Conservation (phyloP, 495 filamentous ascomycete species). For the Tetracladium marchalianum region DNA sequence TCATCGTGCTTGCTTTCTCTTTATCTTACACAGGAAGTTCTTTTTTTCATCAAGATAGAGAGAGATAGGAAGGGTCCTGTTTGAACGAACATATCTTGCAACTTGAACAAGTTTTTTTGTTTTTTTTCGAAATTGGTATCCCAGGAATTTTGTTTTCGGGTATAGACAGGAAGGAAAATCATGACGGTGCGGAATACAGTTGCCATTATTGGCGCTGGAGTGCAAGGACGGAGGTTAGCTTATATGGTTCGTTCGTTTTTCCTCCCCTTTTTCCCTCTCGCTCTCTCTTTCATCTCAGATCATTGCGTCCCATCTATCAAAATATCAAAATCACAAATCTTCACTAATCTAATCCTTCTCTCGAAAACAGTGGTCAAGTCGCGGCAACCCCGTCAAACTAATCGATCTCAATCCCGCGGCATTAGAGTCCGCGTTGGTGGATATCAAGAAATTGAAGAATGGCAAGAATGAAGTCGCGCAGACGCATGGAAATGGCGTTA, state of each 20-base stretch:
- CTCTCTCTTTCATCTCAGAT: background rate
- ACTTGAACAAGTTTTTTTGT: too few relatives aligned
- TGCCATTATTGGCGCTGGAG: slow-evolving; percentile 28
- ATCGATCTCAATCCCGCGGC: slow-evolving; percentile 22
- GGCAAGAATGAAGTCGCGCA: slow-evolving; percentile 5
- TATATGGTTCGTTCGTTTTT: slow-evolving; percentile 25
- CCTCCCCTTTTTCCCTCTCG: background rate
- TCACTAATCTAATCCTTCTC: too few relatives aligned
- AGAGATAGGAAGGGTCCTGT: too few relatives aligned
- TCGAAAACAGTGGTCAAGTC: slow-evolving; percentile 28
- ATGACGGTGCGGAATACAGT: slow-evolving; percentile 1
- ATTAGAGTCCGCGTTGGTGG: slow-evolving; percentile 16
- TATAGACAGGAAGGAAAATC: background rate
- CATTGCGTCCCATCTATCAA: too few relatives aligned
- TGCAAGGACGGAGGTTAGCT: slow-evolving; percentile 28
- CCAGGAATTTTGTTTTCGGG: too few relatives aligned
- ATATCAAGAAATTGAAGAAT: slow-evolving; percentile 22
- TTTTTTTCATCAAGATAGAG: too few relatives aligned
- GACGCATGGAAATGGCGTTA: slow-evolving; percentile 15
- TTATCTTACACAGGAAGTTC: too few relatives aligned
- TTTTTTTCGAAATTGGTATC: background rate
- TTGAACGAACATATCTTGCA: too few relatives aligned
- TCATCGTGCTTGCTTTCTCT: too few relatives aligned
- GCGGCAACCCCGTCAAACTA: slow-evolving; percentile 23
- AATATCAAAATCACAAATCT: too few relatives aligned